Percentiles rank a stretch among this genome's conserved stretches.
Conservation (phyloP, 768 basidiomycete genomes). For the Fomitopsis pulvina region DNA sequence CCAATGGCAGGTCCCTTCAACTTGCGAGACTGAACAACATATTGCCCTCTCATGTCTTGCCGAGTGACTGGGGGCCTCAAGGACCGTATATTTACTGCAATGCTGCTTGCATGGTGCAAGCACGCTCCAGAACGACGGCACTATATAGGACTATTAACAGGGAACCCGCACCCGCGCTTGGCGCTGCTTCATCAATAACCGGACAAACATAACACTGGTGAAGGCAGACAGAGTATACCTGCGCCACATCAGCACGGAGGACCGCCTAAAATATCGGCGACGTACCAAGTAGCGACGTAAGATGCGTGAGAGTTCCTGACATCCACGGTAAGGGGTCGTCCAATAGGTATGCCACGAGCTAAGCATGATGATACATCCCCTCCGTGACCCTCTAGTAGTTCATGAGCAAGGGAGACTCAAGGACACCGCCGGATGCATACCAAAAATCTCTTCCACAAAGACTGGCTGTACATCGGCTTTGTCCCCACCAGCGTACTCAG, state of each 20-base stretch:
- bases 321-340: constrained; percentile 76
- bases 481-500: constrained; percentile 68
- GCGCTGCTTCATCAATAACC: constrained; percentile 56
- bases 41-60: no score
- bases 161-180: constrained; percentile 45
- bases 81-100: no score
- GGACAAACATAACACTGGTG: constrained; percentile 77
- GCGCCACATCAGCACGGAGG: background rate
- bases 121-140: no score
- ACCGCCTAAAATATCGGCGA: background rate
- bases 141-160: no score
- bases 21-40: no score
- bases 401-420: background rate
- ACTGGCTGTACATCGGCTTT: constrained; percentile 76
- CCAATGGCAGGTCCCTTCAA: no score
- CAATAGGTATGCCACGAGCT: constrained; percentile 75
- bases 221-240: constrained; percentile 90
- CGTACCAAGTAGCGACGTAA: constrained; percentile 92
- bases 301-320: constrained; percentile 91
- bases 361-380: constrained; percentile 60
- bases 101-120: no score
- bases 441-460: constrained; percentile 85
- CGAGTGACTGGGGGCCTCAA: no score
- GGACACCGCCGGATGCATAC: constrained; percentile 36
- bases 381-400: constrained; percentile 67